phyloP scores from a whole-genome alignment of 768 basidiomycete species.

The Boletus reticulatus region DNA sequence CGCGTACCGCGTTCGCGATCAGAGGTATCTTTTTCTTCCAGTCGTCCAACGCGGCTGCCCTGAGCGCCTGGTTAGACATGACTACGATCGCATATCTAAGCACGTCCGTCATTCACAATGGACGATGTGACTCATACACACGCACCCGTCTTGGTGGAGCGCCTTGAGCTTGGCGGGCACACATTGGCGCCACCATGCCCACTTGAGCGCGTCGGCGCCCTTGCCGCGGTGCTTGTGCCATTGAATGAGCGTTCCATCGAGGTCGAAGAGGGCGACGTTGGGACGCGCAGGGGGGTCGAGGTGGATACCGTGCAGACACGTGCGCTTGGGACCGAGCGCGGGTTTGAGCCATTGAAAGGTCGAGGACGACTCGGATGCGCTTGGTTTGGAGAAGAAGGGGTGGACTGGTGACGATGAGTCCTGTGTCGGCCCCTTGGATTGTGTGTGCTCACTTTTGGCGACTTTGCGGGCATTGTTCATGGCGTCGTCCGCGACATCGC shows the following conservation, averaged over 20 bases:
- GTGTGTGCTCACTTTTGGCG: conserved; percentile 24
- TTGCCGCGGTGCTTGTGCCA: conserved; percentile 33
- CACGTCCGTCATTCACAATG: too few species aligned
- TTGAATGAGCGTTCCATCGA: conserved; percentile 87
- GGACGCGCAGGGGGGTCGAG: conserved; percentile 33
- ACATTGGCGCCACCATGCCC: conserved; percentile 66
- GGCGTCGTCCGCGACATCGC: conserved; percentile 13
- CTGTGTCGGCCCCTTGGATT: background rate
- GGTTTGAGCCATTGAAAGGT: conserved; percentile 34
- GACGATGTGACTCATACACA: background rate
- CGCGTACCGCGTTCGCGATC: conserved; percentile 60
- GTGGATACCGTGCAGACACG: conserved; percentile 36
- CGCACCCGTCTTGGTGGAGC: conserved; percentile 60
- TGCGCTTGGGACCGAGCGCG: conserved; percentile 33
- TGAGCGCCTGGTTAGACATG: conserved; percentile 77
- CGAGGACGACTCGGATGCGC: background rate
- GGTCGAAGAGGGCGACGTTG: conserved; percentile 80
- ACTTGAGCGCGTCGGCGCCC: conserved; percentile 33
- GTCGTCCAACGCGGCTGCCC: conserved; percentile 42
- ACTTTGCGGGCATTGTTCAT: conserved; percentile 20
- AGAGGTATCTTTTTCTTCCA: conserved; percentile 79
- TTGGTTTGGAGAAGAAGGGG: conserved; percentile 39
- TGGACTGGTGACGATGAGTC: conserved; percentile 31
- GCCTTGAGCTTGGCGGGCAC: conserved; percentile 65
- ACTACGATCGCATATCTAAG: conserved; percentile 69